A percentile compares a stretch with the other conserved stretches of the same genome.
phyloP scores from a whole-genome alignment of 352 stramenopile species.

The Halophytophthora polymorphica region DNA sequence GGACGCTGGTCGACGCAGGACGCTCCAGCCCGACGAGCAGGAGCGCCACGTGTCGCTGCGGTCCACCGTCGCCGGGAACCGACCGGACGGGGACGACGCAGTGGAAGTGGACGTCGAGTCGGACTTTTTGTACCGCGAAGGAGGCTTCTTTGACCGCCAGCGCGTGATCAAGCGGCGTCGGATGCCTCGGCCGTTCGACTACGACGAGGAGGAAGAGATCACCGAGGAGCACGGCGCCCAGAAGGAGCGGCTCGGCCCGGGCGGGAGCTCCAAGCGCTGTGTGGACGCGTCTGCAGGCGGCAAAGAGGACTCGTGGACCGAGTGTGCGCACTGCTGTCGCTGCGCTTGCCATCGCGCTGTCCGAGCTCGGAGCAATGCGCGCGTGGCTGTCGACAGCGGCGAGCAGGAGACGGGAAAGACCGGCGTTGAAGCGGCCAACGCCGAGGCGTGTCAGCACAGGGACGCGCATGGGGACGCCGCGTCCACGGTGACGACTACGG shows the following conservation, averaged over 20 bases:
- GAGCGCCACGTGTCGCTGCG: slow-evolving; percentile 11
- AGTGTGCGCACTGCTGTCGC: slow-evolving; percentile 36
- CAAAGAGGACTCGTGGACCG: slow-evolving; percentile 22
- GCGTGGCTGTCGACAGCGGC: not conserved
- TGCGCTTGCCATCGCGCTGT: slow-evolving; percentile 33
- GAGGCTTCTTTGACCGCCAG: slow-evolving; percentile 80
- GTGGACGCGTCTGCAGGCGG: not conserved
- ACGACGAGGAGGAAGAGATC: slow-evolving; percentile 27
- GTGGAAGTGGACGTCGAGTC: slow-evolving; percentile 32
- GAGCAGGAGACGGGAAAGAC: slow-evolving; percentile 5
- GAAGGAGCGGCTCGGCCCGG: slow-evolving; percentile 8
- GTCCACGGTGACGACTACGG: slow-evolving; percentile 1
- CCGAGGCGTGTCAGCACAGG: slow-evolving; percentile 1
- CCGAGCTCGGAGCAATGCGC: slow-evolving; percentile 3
- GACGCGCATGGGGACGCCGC: not conserved
- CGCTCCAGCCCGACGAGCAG: slow-evolving; percentile 10
- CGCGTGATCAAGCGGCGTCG: slow-evolving; percentile 53
- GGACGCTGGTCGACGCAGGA: slow-evolving; percentile 15
- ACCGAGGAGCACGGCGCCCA: slow-evolving; percentile 14
- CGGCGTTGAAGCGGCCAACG: not conserved
- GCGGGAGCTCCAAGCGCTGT: slow-evolving; percentile 9
- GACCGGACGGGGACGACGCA: slow-evolving; percentile 19
- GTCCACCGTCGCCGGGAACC: slow-evolving; percentile 15
- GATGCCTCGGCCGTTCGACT: slow-evolving; percentile 57
- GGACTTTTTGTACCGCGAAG: slow-evolving; percentile 75